phyloP scores from a whole-genome alignment of 1,284 basidiomycete genomes.

The Prillingera fragicola region DNA sequence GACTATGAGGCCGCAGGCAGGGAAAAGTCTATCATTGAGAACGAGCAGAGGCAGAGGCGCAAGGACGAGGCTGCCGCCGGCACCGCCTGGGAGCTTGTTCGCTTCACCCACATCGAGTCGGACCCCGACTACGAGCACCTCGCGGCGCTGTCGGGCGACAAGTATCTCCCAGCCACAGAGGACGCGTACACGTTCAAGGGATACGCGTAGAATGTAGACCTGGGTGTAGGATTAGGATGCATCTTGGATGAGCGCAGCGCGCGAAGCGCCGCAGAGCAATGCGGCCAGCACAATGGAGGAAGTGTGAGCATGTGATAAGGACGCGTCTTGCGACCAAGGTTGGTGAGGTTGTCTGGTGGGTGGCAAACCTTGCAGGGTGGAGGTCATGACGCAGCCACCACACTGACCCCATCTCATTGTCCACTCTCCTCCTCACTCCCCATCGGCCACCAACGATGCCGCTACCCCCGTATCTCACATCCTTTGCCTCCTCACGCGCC shows the following conservation, averaged over 20 bases:
- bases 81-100: conserved; percentile 68
- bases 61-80: conserved; percentile 73
- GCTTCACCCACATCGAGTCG: conserved; percentile 63
- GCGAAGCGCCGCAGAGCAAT: too few relatives aligned
- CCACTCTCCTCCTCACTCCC: not conserved
- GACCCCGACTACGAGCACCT: conserved; percentile 64
- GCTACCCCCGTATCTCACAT: conserved; percentile 39
- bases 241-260: too few relatives aligned
- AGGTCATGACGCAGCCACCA: not conserved
- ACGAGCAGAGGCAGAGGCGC: conserved; percentile 83
- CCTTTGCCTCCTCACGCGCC: conserved; percentile 38
- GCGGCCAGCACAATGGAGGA: not conserved
- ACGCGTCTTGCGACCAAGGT: not conserved
- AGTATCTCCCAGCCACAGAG: conserved; percentile 45
- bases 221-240: not conserved
- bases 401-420: not conserved
- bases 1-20: conserved; percentile 86
- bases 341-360: not conserved
- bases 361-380: not conserved
- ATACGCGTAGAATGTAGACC: not conserved
- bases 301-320: not conserved
- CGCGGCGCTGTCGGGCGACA: conserved; percentile 39
- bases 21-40: conserved; percentile 93
- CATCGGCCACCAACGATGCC: conserved; percentile 10
- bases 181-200: conserved; percentile 45